Evolutionary conservation across 345 rosid genomes (phyloP), one percentile per base, ranked within the genome.

Genomic region (Eucalyptus cloeziana): DNA sequence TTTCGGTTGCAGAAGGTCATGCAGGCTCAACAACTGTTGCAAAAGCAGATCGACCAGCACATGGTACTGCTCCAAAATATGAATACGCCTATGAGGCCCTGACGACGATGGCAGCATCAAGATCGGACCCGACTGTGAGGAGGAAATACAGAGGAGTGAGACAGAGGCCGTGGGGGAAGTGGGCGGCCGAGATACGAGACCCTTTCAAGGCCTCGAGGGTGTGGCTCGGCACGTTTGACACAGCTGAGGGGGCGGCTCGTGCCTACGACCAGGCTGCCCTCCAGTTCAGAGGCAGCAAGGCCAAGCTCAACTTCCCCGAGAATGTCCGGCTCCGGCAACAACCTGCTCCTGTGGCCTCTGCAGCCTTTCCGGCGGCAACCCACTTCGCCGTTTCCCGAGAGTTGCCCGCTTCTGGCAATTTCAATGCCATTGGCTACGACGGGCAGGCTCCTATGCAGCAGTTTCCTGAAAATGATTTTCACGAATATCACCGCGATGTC

Each of bases 141-240:
- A 93, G 99, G 76, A 95, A 92, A 91, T 97, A 96, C 89, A 92
- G 99, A 62, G 99, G 99, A 90, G 98, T 97, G 86, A 94, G 99
- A 89, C 98, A 94, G 88, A 92, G 99, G 89, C 98, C 99, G 4
- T 97, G 99, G 99, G 98, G 98, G 0, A 97, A 97, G 86, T 97
- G 99, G 99, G 99, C 99, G 6, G 99, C 99, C 7, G 99, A 97
- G 91, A 97, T 97, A 64, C 90, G 99, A 87, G 99, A 97, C 88
- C 99, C 99, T 1, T 90, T 97, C 89, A 97, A 94, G 89, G 99
- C 99, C 1, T 95, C 97, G 80, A 92, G 99, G 88, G 99, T 97
- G 71, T 97, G 99, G 99, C 88, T 97, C 4, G 99, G 99, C 50
- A 97, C 99, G 37, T 97, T 97, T 47, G 97, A 96, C 52, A 96